A percentile compares a stretch with the other conserved stretches of the same genome.
Conservation (phyloP, 805 yeast genomes). For the Starmerella riodocensis region DNA sequence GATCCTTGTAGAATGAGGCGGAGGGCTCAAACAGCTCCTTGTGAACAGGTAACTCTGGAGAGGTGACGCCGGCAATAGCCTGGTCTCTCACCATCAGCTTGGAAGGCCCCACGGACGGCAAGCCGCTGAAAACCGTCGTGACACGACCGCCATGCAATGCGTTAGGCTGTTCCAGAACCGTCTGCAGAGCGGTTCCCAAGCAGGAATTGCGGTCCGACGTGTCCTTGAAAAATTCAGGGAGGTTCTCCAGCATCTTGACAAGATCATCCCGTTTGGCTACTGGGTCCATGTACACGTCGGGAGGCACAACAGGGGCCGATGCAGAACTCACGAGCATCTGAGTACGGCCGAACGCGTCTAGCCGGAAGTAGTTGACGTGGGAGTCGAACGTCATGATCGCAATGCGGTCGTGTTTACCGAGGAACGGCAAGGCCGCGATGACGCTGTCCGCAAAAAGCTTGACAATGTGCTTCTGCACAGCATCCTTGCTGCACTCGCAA, state of each 20-base stretch:
- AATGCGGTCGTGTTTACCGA: constrained; percentile 35
- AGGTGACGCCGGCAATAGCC: constrained; percentile 11
- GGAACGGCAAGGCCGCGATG: constrained; percentile 34
- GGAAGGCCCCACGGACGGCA: constrained; percentile 80
- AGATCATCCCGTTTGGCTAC: constrained; percentile 2
- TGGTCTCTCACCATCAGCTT: constrained; percentile 29
- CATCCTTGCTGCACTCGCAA: constrained; percentile 52
- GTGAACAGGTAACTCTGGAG: constrained; percentile 27
- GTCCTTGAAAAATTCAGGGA: constrained; percentile 36
- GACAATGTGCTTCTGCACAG: constrained; percentile 41
- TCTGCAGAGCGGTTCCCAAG: constrained; percentile 64
- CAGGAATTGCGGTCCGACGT: constrained; percentile 46
- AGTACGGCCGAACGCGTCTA: constrained; percentile 6
- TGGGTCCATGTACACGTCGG: constrained; percentile 43
- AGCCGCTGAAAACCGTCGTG: constrained; percentile 46
- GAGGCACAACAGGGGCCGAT: constrained; percentile 60
- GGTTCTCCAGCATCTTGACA: constrained; percentile 50
- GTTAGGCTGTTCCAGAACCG: constrained; percentile 47
- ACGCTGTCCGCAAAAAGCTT: constrained; percentile 58
- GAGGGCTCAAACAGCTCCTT: constrained; percentile 46
- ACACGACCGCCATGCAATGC: constrained; percentile 59
- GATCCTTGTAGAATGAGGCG: constrained; percentile 45
- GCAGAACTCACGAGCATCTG: constrained; percentile 26
- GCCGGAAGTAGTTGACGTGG: constrained; percentile 46
- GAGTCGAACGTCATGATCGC: constrained; percentile 70